phyloP scores from a whole-genome alignment of 306 rosid genomes.

The Acacia crassicarpa region DNA sequence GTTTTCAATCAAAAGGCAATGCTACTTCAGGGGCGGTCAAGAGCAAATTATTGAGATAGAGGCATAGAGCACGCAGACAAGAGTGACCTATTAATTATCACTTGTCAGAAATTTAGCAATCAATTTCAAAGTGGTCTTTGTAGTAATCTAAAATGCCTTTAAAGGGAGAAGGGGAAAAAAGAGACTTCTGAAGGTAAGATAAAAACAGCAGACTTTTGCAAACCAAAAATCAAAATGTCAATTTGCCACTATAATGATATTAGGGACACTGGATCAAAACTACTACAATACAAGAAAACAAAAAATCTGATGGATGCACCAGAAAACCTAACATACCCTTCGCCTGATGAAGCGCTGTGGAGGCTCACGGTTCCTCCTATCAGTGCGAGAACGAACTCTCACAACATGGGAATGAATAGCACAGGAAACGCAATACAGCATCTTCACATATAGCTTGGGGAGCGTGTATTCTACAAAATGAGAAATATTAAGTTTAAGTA shows the following conservation, averaged over 20 bases:
- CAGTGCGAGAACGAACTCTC: slow-evolving; percentile 83
- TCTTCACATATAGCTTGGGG: slow-evolving; percentile 93
- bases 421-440: slow-evolving; percentile 96
- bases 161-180: neutral
- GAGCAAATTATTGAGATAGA: neutral
- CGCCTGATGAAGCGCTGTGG: slow-evolving; percentile 88
- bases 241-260: neutral
- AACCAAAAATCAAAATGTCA: neutral
- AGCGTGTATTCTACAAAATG: slow-evolving; percentile 68
- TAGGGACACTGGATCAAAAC: neutral
- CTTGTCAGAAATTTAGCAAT: neutral
- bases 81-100: neutral
- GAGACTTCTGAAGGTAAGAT: neutral
- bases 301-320: neutral
- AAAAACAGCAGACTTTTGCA: neutral
- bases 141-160: neutral
- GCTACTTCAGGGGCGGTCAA: neutral
- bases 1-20: neutral
- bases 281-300: neutral
- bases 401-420: slow-evolving; percentile 98
- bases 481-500: neutral
- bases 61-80: neutral
- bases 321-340: slow-evolving; percentile 45
- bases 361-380: slow-evolving; percentile 88
- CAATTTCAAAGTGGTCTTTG: neutral